Evolutionary conservation across 495 filamentous ascomycete genomes (phyloP), one percentile per base, ranked within the genome.

Genomic region (Talaromyces nanjingensis): DNA sequence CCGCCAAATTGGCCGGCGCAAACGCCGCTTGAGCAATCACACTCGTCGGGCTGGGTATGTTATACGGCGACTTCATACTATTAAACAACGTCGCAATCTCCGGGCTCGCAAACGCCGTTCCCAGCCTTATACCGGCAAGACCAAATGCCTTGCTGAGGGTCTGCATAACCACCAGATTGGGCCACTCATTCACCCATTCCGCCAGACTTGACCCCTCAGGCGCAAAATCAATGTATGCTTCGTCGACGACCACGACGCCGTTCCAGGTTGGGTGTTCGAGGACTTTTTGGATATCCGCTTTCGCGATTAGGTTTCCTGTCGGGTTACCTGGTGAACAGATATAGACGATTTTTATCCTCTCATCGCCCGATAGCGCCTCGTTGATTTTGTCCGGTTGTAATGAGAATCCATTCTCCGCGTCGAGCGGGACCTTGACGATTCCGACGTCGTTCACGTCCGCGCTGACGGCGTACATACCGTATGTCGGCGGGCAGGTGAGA

Each of bases 161-260:
- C 78, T 98, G 94, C 92, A 97, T 94, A 39, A 98, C 92, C 22
- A 97, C 92, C 11, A 98, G 81, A 71, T 98, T 98, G n/a, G 93
- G 92, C 86, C 87, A 96, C 69, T 96, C 92, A 16, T 79, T 81
- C 8, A 94, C 93, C 91, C 90, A 96, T 72, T 96, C 90, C n/a
- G 94, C 94, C 18, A 97, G 81, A 71, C 86, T 91, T 34, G 89
- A 84, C 22, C 86, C 87, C 47, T 89, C 84, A 0, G 88, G 84
- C 18, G 96, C 87, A 67, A 98, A 98, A 73, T 98, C 94, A 65
- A 98, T 86, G 75, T 98, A 98, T 33, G 94, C 94, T 77, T 98
- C 94, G 74, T 98, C 96, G 47, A 98, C 79, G 18, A 96, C 85
- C 4, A 98, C 88, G 7, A 98, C 81, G 12, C 94, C 96, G 75